A percentile compares a stretch with the other conserved stretches of the same genome.
Evolutionary conservation across 495 filamentous ascomycete species (phyloP).

Genomic region (Tuber brumale): DNA sequence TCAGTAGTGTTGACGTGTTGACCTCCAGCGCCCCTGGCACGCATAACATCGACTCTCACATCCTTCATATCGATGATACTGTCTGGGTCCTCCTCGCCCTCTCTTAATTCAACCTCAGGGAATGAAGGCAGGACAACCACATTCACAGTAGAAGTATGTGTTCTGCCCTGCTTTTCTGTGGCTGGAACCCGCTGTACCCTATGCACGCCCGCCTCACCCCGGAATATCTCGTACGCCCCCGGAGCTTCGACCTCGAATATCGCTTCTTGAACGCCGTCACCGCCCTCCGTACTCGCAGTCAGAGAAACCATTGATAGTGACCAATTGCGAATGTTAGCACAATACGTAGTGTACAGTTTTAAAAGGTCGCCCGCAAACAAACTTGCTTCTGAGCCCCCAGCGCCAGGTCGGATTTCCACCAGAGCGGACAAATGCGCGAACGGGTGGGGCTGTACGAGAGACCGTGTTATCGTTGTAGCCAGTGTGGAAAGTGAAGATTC

Average conservation of each 20-base stretch:
- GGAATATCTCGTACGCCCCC: conserved; percentile 71
- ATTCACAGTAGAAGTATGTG: conserved; percentile 84
- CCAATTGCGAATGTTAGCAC: conserved; percentile 51
- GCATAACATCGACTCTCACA: conserved; percentile 82
- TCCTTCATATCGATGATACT: conserved; percentile 82
- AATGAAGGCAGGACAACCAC: conserved; percentile 88
- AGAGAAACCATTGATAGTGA: conserved; percentile 46
- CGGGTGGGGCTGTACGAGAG: conserved; percentile 80
- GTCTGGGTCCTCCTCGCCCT: conserved; percentile 59
- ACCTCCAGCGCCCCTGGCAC: conserved; percentile 82
- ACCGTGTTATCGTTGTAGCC: conserved; percentile 58
- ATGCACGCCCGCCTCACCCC: conserved; percentile 88
- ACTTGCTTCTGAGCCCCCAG: conserved; percentile 85
- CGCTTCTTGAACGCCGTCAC: conserved; percentile 67
- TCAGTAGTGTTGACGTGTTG: conserved; percentile 99
- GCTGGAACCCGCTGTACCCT: conserved; percentile 86
- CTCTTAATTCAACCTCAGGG: conserved; percentile 50
- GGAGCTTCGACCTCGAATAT: conserved; percentile 73
- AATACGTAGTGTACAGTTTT: conserved; percentile 82
- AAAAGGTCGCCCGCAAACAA: conserved; percentile 82
- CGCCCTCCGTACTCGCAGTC: conserved; percentile 50
- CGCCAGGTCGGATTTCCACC: conserved; percentile 84
- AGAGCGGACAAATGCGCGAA: conserved; percentile 90
- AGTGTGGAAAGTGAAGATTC: conserved; percentile 53
- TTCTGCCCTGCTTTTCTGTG: conserved; percentile 82